phyloP scores from a whole-genome alignment of 2,329 filamentous ascomycete genomes.

The Penicillium corylophilum region DNA sequence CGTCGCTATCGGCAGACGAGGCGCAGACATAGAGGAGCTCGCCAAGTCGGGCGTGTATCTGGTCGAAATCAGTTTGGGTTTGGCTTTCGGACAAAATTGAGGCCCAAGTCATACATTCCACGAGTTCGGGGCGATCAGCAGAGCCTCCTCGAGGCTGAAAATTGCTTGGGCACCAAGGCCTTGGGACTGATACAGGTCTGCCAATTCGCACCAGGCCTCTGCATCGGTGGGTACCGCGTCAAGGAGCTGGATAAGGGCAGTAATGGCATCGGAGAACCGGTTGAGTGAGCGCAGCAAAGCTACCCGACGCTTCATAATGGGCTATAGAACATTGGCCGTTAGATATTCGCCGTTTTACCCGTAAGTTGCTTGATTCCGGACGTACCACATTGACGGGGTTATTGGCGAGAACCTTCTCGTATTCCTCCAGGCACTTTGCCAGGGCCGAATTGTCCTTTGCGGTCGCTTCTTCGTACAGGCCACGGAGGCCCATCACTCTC shows the following conservation, averaged over 20 bases:
- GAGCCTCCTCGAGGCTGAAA: conserved; percentile 84
- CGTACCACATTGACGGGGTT: conserved; percentile 78
- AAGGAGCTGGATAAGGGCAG: conserved; percentile 70
- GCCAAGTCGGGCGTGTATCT: conserved; percentile 84
- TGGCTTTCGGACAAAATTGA: background rate
- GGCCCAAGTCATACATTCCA: conserved; percentile 72
- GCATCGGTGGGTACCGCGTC: conserved; percentile 85
- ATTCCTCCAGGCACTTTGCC: conserved; percentile 69
- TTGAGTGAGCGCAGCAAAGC: conserved; percentile 75
- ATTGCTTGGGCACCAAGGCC: conserved; percentile 80
- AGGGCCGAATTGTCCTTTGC: conserved; percentile 66
- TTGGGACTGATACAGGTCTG: conserved; percentile 79
- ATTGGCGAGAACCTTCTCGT: conserved; percentile 70
- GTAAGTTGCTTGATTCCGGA: conserved; percentile 13
- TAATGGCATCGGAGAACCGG: conserved; percentile 68
- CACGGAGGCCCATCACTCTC: conserved; percentile 77
- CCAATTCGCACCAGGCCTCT: conserved; percentile 89
- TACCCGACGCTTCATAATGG: conserved; percentile 79
- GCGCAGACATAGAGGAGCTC: conserved; percentile 74
- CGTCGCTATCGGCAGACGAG: conserved; percentile 36
- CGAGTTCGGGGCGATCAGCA: conserved; percentile 82
- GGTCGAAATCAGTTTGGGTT: conserved; percentile 8
- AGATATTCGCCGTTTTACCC: background rate
- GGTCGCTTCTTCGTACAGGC: conserved; percentile 79
- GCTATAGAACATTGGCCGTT: conserved; percentile 49